These are phyloP conservation scores for Ilex paraguariensis DNA, from an alignment of 305 asterid genomes.

Conservation along the genomic window DNA sequence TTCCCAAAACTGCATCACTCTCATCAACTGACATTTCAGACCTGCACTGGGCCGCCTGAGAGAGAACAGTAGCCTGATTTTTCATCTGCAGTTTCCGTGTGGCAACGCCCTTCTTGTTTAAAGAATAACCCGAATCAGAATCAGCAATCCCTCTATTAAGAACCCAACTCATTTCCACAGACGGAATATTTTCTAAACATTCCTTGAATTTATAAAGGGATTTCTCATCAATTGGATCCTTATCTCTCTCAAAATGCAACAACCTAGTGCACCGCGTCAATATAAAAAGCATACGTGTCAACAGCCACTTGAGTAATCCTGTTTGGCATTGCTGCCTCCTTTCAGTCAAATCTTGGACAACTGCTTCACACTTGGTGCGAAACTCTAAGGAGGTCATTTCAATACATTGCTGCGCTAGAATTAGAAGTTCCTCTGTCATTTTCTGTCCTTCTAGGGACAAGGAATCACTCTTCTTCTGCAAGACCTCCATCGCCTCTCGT, in stretches of 20 bases:
- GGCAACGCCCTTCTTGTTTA: slow-evolving; percentile 26
- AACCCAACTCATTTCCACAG: slow-evolving; percentile 76
- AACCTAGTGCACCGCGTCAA: slow-evolving; percentile 92
- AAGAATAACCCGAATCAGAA: slow-evolving; percentile 30
- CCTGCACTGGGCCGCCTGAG: slow-evolving; percentile 32
- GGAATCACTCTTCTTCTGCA: slow-evolving; percentile 40
- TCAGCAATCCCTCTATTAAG: slow-evolving; percentile 44
- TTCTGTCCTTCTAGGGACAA: slow-evolving; percentile 45
- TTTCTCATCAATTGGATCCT: slow-evolving; percentile 70
- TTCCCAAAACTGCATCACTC: slow-evolving; percentile 25
- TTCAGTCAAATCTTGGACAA: slow-evolving; percentile 75
- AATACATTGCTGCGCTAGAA: slow-evolving; percentile 63
- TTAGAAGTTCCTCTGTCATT: slow-evolving; percentile 64
- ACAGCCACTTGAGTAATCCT: slow-evolving; percentile 59
- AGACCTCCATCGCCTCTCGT: slow-evolving; percentile 51
- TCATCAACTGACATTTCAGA: slow-evolving; percentile 35
- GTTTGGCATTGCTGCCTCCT: slow-evolving; percentile 73
- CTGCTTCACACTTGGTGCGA: slow-evolving; percentile 75
- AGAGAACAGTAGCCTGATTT: slow-evolving; percentile 23
- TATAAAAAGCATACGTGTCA: slow-evolving; percentile 88
- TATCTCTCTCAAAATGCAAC: slow-evolving; percentile 80
- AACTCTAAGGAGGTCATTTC: slow-evolving; percentile 66
- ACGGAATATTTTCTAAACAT: slow-evolving; percentile 81
- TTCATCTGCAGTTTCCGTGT: slow-evolving; percentile 35
- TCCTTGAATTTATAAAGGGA: slow-evolving; percentile 73